These are phyloP conservation scores for Gnomoniopsis smithogilvyi DNA, from an alignment of 2,329 filamentous ascomycete species.

Conservation along the genomic window DNA sequence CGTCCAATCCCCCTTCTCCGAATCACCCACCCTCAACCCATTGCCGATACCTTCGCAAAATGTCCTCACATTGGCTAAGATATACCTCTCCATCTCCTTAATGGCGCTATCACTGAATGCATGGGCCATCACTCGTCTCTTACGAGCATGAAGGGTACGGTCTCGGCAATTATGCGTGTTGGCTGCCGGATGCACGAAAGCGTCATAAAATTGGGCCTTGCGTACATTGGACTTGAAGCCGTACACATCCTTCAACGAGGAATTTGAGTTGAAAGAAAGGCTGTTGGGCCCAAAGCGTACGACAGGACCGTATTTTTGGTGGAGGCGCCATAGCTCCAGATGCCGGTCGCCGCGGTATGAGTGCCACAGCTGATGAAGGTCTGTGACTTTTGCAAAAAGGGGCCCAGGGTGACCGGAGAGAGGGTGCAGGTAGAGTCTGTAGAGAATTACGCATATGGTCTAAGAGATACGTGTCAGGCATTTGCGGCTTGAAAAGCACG, in stretches of 20 bases:
- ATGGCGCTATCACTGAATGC: slow-evolving; percentile 66
- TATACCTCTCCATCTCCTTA: slow-evolving; percentile 66
- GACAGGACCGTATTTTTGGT: slow-evolving; percentile 64
- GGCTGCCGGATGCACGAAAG: slow-evolving; percentile 66
- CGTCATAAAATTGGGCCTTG: slow-evolving; percentile 72
- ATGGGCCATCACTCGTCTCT: slow-evolving; percentile 68
- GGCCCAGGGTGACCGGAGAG: slow-evolving; percentile 64
- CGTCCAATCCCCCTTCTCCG: slow-evolving; percentile 47
- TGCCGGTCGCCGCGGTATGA: slow-evolving; percentile 73
- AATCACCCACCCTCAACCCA: slow-evolving; percentile 34
- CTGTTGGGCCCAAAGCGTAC: slow-evolving; percentile 79
- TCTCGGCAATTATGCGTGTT: slow-evolving; percentile 73
- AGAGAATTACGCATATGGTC: slow-evolving; percentile 43
- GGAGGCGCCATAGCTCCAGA: slow-evolving; percentile 67
- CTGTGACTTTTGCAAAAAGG: slow-evolving; percentile 59
- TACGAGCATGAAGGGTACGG: slow-evolving; percentile 65
- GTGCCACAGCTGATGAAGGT: slow-evolving; percentile 66
- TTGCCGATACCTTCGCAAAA: slow-evolving; percentile 58
- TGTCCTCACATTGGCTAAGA: slow-evolving; percentile 62
- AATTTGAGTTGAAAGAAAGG: slow-evolving; percentile 71
- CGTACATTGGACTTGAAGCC: slow-evolving; percentile 60
- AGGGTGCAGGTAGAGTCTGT: slow-evolving; percentile 62
- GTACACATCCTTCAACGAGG: slow-evolving; percentile 65
- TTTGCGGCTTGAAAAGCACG: neutral
- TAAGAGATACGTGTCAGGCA: slow-evolving; percentile 21